Conservation (phyloP, 2,329 filamentous ascomycete genomes). For the Myriosclerotinia curreyana region DNA sequence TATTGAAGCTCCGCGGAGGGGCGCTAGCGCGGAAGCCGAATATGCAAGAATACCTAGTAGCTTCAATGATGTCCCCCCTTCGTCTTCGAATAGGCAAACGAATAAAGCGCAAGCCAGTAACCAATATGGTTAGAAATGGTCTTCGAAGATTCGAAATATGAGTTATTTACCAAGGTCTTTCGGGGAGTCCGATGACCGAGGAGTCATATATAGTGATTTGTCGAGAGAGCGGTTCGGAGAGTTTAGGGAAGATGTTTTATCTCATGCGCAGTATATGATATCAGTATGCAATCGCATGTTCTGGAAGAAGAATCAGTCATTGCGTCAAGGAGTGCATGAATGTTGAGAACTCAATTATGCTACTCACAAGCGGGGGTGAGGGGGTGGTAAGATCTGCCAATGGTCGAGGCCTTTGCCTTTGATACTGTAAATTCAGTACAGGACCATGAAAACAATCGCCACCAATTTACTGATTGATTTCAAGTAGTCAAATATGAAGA, state of each 20-base stretch:
- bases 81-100: neutral
- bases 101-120: neutral
- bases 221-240: neutral
- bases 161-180: neutral
- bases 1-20: neutral
- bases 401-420: neutral
- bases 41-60: neutral
- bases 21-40: slow-evolving; percentile 2
- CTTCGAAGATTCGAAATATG: neutral
- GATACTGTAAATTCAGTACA: neutral
- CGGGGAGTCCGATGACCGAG: neutral
- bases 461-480: neutral
- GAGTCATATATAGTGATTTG: neutral
- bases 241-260: neutral
- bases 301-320: slow-evolving; percentile 6
- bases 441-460: neutral
- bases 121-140: neutral
- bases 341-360: neutral
- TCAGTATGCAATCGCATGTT: neutral
- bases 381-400: neutral
- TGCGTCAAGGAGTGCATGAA: neutral
- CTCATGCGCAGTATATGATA: neutral
- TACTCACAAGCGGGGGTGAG: neutral
- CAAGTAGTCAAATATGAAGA: neutral
- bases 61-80: neutral